Evolutionary conservation across 1,284 basidiomycete genomes (phyloP).

Genomic region (Psilocybe mexicana): DNA sequence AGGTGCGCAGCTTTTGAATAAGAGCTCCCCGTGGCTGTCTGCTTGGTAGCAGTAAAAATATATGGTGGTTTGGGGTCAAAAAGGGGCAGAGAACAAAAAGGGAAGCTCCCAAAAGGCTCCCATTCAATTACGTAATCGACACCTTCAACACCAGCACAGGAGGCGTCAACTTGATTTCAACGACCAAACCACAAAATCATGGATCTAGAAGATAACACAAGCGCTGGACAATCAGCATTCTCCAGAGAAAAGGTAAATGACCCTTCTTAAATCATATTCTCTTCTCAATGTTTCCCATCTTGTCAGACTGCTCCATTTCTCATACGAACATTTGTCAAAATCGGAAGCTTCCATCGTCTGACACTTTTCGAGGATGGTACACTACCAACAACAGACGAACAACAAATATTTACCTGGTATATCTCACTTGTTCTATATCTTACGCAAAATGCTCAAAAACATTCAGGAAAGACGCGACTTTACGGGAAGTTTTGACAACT

Average conservation of each 20-base stretch:
- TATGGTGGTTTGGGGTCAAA: too few relatives aligned
- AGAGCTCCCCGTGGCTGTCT: too few relatives aligned
- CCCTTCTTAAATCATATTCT: background rate
- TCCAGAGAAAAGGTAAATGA: slow-evolving; percentile 20
- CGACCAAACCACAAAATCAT: slow-evolving; percentile 1
- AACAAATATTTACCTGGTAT: slow-evolving; percentile 77
- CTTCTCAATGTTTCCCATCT: background rate
- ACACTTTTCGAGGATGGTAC: slow-evolving; percentile 72
- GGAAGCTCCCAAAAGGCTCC: too few relatives aligned
- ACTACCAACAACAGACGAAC: slow-evolving; percentile 73
- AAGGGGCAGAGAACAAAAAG: too few relatives aligned
- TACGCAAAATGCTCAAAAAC: background rate
- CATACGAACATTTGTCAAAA: slow-evolving; percentile 78
- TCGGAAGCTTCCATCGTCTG: slow-evolving; percentile 71
- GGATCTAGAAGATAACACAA: slow-evolving; percentile 16
- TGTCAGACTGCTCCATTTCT: slow-evolving; percentile 73
- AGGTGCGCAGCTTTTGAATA: too few relatives aligned
- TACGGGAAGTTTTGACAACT: slow-evolving; percentile 73
- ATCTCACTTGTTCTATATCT: slow-evolving; percentile 17
- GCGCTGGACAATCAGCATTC: slow-evolving; percentile 5
- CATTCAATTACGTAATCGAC: background rate
- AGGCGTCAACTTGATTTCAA: background rate
- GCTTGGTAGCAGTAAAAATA: too few relatives aligned
- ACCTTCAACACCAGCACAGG: too few relatives aligned
- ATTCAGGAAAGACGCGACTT: slow-evolving; percentile 73